phyloP scores from a whole-genome alignment of 768 basidiomycete species.

The Boletus eberwhitei region DNA sequence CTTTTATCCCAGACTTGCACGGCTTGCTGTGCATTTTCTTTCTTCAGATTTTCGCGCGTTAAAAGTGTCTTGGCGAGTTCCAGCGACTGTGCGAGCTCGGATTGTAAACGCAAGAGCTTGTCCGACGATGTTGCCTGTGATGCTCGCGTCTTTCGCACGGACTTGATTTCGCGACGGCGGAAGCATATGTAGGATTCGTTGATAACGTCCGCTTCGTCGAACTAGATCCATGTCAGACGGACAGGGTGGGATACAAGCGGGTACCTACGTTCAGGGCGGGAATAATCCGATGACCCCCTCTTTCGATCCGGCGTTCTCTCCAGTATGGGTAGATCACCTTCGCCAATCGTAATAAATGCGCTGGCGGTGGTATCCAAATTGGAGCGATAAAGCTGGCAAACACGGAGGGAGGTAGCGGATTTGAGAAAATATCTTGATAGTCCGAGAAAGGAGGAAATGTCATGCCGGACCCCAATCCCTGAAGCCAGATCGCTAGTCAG shows the following conservation, averaged over 20 bases:
- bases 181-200: conserved; percentile 98
- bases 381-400: conserved; percentile 73
- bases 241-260: neutral
- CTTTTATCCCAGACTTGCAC: conserved; percentile 77
- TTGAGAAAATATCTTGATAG: conserved; percentile 66
- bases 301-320: conserved; percentile 78
- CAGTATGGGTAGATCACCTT: conserved; percentile 83
- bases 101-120: conserved; percentile 76
- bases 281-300: conserved; percentile 81
- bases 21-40: conserved; percentile 54
- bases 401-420: conserved; percentile 52
- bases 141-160: conserved; percentile 89
- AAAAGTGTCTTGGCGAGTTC: conserved; percentile 70
- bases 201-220: conserved; percentile 83
- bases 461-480: conserved; percentile 67
- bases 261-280: conserved; percentile 79
- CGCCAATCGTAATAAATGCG: conserved; percentile 63
- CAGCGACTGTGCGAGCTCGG: conserved; percentile 68
- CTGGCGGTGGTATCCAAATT: conserved; percentile 61
- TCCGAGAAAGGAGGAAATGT: conserved; percentile 69
- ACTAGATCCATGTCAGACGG: conserved; percentile 38
- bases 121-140: conserved; percentile 88
- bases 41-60: conserved; percentile 73
- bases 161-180: conserved; percentile 90
- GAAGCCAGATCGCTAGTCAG: conserved; percentile 2